Conservation (phyloP, 169 alveolate genomes). For the Plasmodium yoelii region DNA sequence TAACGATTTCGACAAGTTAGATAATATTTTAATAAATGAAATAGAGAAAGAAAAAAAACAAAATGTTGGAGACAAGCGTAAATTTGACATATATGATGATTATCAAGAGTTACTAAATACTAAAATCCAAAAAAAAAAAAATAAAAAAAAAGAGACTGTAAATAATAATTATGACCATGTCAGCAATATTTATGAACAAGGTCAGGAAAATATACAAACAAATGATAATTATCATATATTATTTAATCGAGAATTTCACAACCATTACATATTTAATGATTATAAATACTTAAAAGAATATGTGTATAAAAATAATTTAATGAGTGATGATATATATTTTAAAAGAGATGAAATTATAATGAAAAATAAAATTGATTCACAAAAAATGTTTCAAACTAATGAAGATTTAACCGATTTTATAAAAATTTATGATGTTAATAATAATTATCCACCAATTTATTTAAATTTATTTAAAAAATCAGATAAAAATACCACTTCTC, state of each 20-base stretch:
- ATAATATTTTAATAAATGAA: conserved; percentile 39
- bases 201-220: background rate
- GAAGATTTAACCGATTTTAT: conserved; percentile 45
- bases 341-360: conserved; percentile 17
- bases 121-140: conserved; percentile 18
- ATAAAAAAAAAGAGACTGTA: no score
- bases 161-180: no score
- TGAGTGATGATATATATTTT: conserved; percentile 64
- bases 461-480: background rate
- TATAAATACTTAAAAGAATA: conserved; percentile 38
- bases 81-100: conserved; percentile 50
- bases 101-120: conserved; percentile 40
- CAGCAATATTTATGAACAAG: conserved; percentile 1
- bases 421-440: conserved; percentile 34
- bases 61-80: conserved; percentile 24
- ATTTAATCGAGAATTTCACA: conserved; percentile 14
- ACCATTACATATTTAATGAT: conserved; percentile 49
- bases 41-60: conserved; percentile 33
- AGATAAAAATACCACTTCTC: background rate
- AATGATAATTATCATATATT: background rate
- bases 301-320: conserved; percentile 36
- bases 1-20: conserved; percentile 22
- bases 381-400: conserved; percentile 13
- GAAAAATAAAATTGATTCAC: conserved; percentile 7
- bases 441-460: conserved; percentile 49